Evolutionary conservation across 2,329 filamentous ascomycete species (phyloP), one percentile per base, ranked within the genome.

Genomic region (Phaeosphaeria sp.): DNA sequence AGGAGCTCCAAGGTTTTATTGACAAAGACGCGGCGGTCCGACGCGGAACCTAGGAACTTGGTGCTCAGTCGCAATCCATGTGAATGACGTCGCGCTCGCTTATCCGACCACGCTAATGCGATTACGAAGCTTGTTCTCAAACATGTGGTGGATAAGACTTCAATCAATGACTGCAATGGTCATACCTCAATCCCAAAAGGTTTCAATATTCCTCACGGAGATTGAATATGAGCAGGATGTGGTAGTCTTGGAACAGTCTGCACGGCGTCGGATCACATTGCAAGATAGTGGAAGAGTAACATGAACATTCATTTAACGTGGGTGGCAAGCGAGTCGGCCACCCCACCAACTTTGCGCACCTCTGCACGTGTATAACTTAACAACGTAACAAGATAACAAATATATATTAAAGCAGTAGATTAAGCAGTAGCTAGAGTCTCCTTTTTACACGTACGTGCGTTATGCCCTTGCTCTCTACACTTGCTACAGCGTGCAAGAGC

Each of bases 31-130:
- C 49, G 30, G 36, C 43, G 51, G 58, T 55, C 53, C 46, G 21
- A 40, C 46, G 48, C 51, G 57, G 58, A 53, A 47, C 47, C 51
- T 40, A 47, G 57, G 57, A 53, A 53, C 30, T 36, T 36, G 30
- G 30, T 36, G 30, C 30, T 22, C 48, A 36, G 53, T 56, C 57
- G 59, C 58, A 55, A 55, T 66, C 61, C 63, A 59, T 62, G 49
- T 22, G 25, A 51, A 70, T 68, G 67, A 68, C 67, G 67, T 70
- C 56, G 63, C 56, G 61, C 20, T 56, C 49, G 54, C 27, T 39
- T 54, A 55, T 55, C 33, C 51, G 49, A 58, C 39, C 49, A 53
- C 57, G 57, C 59, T 66, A 61, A 40, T 49, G 40, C 49, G 58
- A 60, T 68, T 59, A 66, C 58, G 44, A 59, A 54, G 54, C 58